Evolutionary conservation across 2,329 filamentous ascomycete genomes (phyloP), one percentile per base, ranked within the genome.

Genomic region (Emmonsiellopsis sp.): DNA sequence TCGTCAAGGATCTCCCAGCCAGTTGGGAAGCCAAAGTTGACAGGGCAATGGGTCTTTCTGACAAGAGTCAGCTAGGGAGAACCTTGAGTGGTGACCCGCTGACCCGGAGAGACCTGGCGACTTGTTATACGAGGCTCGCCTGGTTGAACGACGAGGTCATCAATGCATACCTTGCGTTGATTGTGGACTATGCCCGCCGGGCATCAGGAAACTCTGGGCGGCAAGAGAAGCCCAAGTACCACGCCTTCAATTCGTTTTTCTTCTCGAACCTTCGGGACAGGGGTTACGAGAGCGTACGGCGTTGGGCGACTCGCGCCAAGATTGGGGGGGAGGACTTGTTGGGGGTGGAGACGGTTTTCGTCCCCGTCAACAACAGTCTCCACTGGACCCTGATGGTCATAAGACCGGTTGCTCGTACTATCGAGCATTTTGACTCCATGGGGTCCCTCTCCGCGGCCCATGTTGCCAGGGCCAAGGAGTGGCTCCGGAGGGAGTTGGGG

Each of bases 301-400:
- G 74, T 32, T 78, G 75, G 75, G 69, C 72, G 1, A 65, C 57
- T 35, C 69, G 73, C 37, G 72, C 70, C n/a, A 76, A 75, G 59
- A 75, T 78, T 50, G 71, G 67, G n/a, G 72, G 72, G 5, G 62
- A 68, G 43, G 58, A 58, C 40, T 63, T 78, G n/a, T 60, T 77
- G 40, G 61, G 73, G 40, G 71, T 75, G 16, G 71, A 77, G 50
- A 70, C 65, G 1, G 67, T 78, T 16, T 76, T 76, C 56, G 67
- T 77, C 15, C 75, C 75, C 0, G 69, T 78, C 34, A 74, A 77
- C 56, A 63, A 73, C 51, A 62, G 61, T 16, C 56, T 59, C n/a
- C 75, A 78, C 57, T 78, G 75, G 75, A 77, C 74, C 4, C 61
- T 78, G 10, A 64, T 74, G 50, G 70, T 76, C 26, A 65, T 78